Percentiles rank a stretch among this genome's conserved stretches.
Evolutionary conservation across 2,329 filamentous ascomycete genomes (phyloP).

Genomic region (Davidsoniella eucalypti): DNA sequence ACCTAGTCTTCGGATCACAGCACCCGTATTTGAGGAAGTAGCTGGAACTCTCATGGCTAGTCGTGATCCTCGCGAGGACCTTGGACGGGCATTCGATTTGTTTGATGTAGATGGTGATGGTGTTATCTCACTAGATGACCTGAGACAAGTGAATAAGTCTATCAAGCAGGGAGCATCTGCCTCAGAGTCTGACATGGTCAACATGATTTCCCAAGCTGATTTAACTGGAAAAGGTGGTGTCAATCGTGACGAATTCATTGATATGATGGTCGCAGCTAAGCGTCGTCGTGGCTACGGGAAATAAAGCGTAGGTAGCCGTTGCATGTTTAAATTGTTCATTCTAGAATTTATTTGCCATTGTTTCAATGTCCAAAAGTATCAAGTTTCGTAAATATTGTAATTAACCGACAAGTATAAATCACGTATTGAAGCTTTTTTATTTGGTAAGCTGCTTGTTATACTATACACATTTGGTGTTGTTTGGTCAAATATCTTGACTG

Average conservation of each 20-base stretch:
- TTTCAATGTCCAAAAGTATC: neutral
- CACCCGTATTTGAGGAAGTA: conserved; percentile 56
- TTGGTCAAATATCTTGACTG: no score
- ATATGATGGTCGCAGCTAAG: conserved; percentile 31
- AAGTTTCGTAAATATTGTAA: neutral
- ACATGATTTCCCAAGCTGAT: conserved; percentile 98
- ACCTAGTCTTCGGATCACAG: conserved; percentile 54
- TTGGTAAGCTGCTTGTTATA: no score
- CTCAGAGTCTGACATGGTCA: conserved; percentile 78
- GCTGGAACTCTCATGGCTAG: conserved; percentile 66
- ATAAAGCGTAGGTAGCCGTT: neutral
- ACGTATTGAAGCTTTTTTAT: no score
- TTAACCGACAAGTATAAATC: no score
- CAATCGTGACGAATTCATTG: conserved; percentile 51
- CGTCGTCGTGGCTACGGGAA: conserved; percentile 14
- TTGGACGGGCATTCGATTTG: conserved; percentile 74
- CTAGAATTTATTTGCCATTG: neutral
- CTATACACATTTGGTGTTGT: no score
- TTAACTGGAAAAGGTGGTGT: conserved; percentile 77
- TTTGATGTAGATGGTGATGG: conserved; percentile 92
- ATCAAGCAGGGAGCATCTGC: conserved; percentile 65
- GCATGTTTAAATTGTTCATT: neutral
- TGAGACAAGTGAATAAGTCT: conserved; percentile 75
- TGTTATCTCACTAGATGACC: conserved; percentile 73
- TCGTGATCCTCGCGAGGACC: conserved; percentile 80